Evolutionary conservation across 1,139 yeast genomes (phyloP), one percentile per base, ranked within the genome.

Genomic region (Blastobotrys arbuscula): DNA sequence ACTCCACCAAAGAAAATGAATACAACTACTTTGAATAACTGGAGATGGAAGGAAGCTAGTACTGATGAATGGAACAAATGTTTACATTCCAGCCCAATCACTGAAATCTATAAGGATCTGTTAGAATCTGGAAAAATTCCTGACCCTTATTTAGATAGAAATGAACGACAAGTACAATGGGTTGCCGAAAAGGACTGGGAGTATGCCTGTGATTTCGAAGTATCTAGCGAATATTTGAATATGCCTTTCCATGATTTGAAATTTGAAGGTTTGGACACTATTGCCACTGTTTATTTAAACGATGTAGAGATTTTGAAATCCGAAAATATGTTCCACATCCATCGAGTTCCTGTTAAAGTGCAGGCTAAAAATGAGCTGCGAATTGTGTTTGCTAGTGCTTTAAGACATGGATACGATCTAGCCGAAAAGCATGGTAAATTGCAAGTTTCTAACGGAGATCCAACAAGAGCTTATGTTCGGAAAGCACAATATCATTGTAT

Each of bases 401-500:
- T 63, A 44, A 40, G 48, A 13, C 49, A 53, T 39, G 68, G 64
- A n/a, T 50, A 64, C 33, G 55, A 52, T 35, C 44, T 66, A 18
- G 68, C 63, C 41, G 49, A 56, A 34, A 46, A 50, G 24, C 56
- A 60, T 35, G 66, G 63, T 15, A 45, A 45, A n/a, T 55, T 15
- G 59, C 12, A 21, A 12, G 44, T 20, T 4, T 72, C 52, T 67
- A 74, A 72, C 55, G 78, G 77, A 2, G 77, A 73, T 42, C 48
- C 68, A 7, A 59, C 67, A 37, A 61, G 81, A 39, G 60, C 73
- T 39, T 70, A 73, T 49, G 70, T 72, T 9, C 63, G 81, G 52
- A 77, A 77, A 57, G 77, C 81, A 0, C 81, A 75, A 57, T 76
- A 75, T 55, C 79, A 76, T 52, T 77, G 28, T 24, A 24, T 7